These are phyloP conservation scores for Pseudogymnoascus destructans DNA, from an alignment of 2,329 filamentous ascomycete genomes.

Conservation along the genomic window DNA sequence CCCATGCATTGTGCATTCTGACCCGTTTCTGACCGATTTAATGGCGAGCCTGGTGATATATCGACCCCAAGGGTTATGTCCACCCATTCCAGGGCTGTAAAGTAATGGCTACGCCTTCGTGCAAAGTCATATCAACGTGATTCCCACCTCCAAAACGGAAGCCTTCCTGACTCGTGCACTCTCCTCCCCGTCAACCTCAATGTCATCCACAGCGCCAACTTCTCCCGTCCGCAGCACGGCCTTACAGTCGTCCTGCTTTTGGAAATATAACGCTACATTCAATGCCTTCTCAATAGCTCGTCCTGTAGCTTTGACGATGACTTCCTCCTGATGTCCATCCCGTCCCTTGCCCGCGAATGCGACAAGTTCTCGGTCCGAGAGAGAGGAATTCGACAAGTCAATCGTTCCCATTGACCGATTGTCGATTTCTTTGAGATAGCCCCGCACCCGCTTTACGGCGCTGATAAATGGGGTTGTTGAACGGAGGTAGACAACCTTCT, in stretches of 20 bases:
- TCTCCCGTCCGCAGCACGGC: conserved; percentile 23
- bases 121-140: conserved; percentile 2
- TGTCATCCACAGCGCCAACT: conserved; percentile 26
- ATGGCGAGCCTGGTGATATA: neutral
- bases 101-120: neutral
- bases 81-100: neutral
- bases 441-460: conserved; percentile 23
- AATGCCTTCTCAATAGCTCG: conserved; percentile 24
- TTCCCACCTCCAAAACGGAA: conserved; percentile 16
- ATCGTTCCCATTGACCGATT: conserved; percentile 17
- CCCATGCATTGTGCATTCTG: neutral
- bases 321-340: conserved; percentile 18
- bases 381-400: neutral
- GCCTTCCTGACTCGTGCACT: conserved; percentile 14
- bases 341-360: conserved; percentile 14
- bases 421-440: conserved; percentile 20
- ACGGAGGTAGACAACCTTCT: conserved; percentile 24
- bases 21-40: neutral
- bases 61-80: neutral
- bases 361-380: conserved; percentile 15
- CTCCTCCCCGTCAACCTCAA: conserved; percentile 22
- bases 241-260: conserved; percentile 19
- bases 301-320: conserved; percentile 24
- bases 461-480: conserved; percentile 22
- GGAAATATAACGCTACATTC: conserved; percentile 20